A percentile compares a stretch with the other conserved stretches of the same genome.
These are phyloP conservation scores for Forsythia suspensa DNA, from an alignment of 257 asterid species.

Conservation along the genomic window DNA sequence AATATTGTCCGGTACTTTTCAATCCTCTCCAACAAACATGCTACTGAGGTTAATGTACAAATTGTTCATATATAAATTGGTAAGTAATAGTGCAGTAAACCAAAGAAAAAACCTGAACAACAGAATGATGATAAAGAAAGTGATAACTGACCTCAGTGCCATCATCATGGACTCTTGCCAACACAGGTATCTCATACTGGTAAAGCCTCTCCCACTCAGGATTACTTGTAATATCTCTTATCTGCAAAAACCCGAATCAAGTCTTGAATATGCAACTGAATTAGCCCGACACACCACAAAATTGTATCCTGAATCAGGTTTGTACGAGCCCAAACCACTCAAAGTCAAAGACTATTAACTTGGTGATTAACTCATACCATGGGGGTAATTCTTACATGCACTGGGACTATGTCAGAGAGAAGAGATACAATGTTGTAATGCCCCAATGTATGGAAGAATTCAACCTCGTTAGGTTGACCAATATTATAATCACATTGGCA, in stretches of 20 bases:
- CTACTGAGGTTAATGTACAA: too few relatives aligned
- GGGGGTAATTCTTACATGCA: neutral
- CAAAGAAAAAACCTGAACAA: neutral
- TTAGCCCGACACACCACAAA: neutral
- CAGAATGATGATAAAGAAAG: neutral
- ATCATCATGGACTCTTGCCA: conserved; percentile 70
- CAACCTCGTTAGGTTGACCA: neutral
- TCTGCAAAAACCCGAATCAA: conserved; percentile 32
- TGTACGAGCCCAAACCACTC: neutral
- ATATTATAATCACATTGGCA: neutral
- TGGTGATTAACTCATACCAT: neutral
- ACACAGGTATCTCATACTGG: conserved; percentile 94
- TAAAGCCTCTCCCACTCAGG: conserved; percentile 89
- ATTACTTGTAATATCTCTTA: conserved; percentile 80
- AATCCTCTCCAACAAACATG: too few relatives aligned
- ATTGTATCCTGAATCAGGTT: neutral
- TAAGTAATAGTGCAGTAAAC: conserved; percentile 4
- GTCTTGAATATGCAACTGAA: neutral
- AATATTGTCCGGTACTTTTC: too few relatives aligned
- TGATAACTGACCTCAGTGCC: conserved; percentile 69
- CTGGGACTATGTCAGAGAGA: neutral
- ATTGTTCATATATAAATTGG: neutral
- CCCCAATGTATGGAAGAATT: neutral
- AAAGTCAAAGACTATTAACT: neutral
- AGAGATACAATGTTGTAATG: neutral